Base-by-base conservation (phyloP, 495 filamentous ascomycete species). In the Neurospora discreta region DNA sequence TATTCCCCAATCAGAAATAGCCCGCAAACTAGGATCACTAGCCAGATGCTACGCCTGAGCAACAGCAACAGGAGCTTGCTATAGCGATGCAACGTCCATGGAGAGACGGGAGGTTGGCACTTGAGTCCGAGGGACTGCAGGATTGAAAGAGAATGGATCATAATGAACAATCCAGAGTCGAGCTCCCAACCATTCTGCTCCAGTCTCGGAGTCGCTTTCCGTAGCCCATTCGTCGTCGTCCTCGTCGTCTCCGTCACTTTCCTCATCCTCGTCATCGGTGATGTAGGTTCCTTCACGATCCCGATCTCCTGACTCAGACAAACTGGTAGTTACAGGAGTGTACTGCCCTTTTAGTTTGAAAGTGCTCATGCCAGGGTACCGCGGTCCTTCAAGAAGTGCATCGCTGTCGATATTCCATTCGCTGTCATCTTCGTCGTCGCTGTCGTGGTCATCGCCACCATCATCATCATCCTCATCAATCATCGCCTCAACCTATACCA, bases 361-460 rank as follows among this genome's bases (percentile, higher is more conserved):
- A 9, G 41, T 18, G 3, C 16, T 43, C 41, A 43, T 43, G 7
- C 41, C 41, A 3, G 41, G 41, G 7, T 43, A 43, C 7, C 18
- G 16, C 3, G 41, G 18, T n/a, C 41, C 41, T 43, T n/a, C 3
- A 8, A 18, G 41, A 1, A 43, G 3, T 0, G 16, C 0, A 43
- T 43, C 41, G 18, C 0, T n/a, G 8, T 43, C 18, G 41, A 43
- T 9, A 43, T 3, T 18, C 41, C 41, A 43, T n/a, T 43, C 41
- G 41, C 6, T 43, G 2, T 1, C 16, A 42, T 42, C 16, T 6
- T 18, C 41, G 2, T 43, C 41, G 16, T 9, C 41, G 0, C 41
- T 0, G 3, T n/a, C 16, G 0, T 42, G 0, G 5, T 42, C 15
- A 0, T 18, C 40, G 0, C 18, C 40, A 15, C 39, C 5, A 16